Evolutionary conservation across 2,329 filamentous ascomycete genomes (phyloP).

Genomic region (Phyllosticta capitalensis): DNA sequence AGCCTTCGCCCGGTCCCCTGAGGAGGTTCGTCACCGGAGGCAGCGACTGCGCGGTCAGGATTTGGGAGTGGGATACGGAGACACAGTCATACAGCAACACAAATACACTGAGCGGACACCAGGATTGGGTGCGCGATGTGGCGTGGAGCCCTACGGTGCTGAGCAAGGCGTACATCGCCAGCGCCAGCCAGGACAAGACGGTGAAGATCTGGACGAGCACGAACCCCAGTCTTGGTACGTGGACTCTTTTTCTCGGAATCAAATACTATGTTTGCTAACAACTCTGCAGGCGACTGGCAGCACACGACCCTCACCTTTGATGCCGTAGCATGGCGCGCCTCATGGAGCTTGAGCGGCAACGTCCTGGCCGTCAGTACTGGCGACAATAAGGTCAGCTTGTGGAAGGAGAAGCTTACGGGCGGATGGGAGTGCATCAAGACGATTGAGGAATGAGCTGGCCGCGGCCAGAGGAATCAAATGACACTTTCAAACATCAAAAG

Average conservation of each 20-base stretch:
- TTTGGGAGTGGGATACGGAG: constrained; percentile 67
- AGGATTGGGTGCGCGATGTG: constrained; percentile 95
- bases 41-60: constrained; percentile 85
- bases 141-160: constrained; percentile 94
- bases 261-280: constrained; percentile 15
- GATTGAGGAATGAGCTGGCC: constrained; percentile 62
- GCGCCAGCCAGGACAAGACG: constrained; percentile 91
- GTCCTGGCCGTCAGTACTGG: constrained; percentile 87
- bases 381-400: constrained; percentile 94
- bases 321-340: constrained; percentile 85
- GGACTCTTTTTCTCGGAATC: no score
- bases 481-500: neutral
- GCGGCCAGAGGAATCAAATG: neutral
- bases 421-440: constrained; percentile 97
- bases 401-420: constrained; percentile 96
- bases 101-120: constrained; percentile 62
- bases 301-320: constrained; percentile 82
- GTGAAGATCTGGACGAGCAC: constrained; percentile 84
- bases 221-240: constrained; percentile 24
- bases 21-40: constrained; percentile 89
- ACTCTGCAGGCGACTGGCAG: constrained; percentile 57
- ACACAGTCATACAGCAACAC: constrained; percentile 43
- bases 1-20: constrained; percentile 46
- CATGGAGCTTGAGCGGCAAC: constrained; percentile 96
- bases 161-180: constrained; percentile 93